Percentiles rank a stretch among this genome's conserved stretches.
Conservation (phyloP, 176 grass and related monocot species). For the Triticum timopheevii region DNA sequence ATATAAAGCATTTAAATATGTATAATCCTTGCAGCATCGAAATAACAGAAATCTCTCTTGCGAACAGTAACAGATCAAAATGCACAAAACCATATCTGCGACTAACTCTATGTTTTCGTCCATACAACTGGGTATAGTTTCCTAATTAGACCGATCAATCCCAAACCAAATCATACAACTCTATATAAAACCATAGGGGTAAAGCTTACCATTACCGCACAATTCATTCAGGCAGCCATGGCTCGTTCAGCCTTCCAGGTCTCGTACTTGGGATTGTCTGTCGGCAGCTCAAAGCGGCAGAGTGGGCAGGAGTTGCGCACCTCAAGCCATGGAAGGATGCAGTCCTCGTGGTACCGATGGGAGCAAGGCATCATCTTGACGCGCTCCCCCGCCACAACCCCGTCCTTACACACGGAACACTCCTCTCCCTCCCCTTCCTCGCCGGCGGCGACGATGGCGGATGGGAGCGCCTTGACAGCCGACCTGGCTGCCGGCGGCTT, state of each 20-base stretch:
- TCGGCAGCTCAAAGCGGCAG: constrained; percentile 85
- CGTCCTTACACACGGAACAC: constrained; percentile 84
- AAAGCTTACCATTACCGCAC: not conserved
- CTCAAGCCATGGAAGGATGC: constrained; percentile 84
- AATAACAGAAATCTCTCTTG: constrained; percentile 13
- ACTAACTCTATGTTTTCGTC: constrained; percentile 34
- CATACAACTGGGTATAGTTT: constrained; percentile 18
- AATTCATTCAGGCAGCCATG: constrained; percentile 10
- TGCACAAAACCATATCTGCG: constrained; percentile 29
- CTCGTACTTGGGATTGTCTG: constrained; percentile 85
- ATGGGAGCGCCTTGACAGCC: constrained; percentile 52
- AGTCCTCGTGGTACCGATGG: constrained; percentile 83
- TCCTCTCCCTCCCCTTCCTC: constrained; percentile 48
- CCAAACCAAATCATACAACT: constrained; percentile 36
- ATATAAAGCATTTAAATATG: constrained; percentile 2
- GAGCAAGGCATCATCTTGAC: constrained; percentile 77
- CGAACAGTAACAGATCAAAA: constrained; percentile 10
- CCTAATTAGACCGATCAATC: not conserved
- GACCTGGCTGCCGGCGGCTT: constrained; percentile 58
- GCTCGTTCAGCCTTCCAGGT: constrained; percentile 44
- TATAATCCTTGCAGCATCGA: not conserved
- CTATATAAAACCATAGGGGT: constrained; percentile 10
- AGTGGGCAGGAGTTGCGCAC: constrained; percentile 94
- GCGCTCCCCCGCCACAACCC: constrained; percentile 38
- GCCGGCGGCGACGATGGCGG: constrained; percentile 31